These are phyloP conservation scores for Phytopythium boreale DNA, from an alignment of 352 stramenopile species.

Conservation along the genomic window DNA sequence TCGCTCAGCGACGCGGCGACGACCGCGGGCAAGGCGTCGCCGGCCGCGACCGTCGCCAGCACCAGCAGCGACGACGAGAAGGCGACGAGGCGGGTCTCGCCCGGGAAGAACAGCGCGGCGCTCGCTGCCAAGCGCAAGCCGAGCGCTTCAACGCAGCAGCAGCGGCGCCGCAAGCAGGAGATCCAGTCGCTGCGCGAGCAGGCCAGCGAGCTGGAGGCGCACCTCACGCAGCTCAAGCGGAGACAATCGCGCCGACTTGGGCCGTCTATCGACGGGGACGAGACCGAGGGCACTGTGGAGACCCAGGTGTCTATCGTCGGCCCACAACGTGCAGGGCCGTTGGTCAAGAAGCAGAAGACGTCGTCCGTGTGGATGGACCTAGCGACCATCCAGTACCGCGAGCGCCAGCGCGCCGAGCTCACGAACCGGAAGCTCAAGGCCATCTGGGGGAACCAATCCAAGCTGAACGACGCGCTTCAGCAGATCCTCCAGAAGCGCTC, in stretches of 20 bases:
- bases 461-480: slow-evolving; percentile 24
- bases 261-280: not conserved
- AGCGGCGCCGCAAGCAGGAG: slow-evolving; percentile 30
- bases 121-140: slow-evolving; percentile 10
- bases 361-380: slow-evolving; percentile 14
- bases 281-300: not conserved
- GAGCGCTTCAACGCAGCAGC: slow-evolving; percentile 26
- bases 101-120: not conserved
- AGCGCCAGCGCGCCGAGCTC: slow-evolving; percentile 24
- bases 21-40: not conserved
- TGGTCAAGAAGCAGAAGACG: slow-evolving; percentile 1
- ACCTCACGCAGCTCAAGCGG: slow-evolving; percentile 24
- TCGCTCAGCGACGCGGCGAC: not conserved
- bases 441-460: slow-evolving; percentile 26
- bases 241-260: not conserved
- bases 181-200: slow-evolving; percentile 23
- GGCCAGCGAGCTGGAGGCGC: slow-evolving; percentile 23
- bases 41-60: not conserved
- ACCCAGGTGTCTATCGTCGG: not conserved
- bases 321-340: not conserved
- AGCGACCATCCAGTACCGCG: slow-evolving; percentile 22
- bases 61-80: slow-evolving; percentile 8
- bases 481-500: slow-evolving; percentile 23
- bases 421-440: slow-evolving; percentile 31
- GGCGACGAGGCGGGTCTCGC: not conserved